phyloP scores from a whole-genome alignment of 2,329 filamentous ascomycete species.

The Colletotrichum cereale region DNA sequence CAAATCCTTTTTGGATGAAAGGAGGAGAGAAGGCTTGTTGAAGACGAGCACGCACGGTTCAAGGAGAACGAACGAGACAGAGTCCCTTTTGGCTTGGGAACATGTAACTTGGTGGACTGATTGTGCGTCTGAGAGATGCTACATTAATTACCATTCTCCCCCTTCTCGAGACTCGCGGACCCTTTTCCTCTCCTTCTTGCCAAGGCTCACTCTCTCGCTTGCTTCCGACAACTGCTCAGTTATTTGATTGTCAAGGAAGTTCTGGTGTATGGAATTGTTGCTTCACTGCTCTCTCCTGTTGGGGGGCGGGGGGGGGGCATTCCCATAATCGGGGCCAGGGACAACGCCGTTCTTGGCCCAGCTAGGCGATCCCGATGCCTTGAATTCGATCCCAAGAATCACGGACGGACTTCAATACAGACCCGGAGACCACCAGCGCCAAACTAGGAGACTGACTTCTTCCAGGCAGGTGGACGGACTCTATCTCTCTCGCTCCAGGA shows the following conservation, averaged over 20 bases:
- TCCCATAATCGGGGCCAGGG: conserved; percentile 7
- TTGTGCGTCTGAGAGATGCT: background rate
- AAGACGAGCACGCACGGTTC: conserved; percentile 3
- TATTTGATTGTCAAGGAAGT: background rate
- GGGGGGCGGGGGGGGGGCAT: background rate
- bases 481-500: background rate
- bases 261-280: background rate
- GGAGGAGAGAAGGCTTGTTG: conserved; percentile 1
- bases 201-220: background rate
- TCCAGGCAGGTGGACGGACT: conserved; percentile 19
- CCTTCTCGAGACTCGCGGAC: background rate
- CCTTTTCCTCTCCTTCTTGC: background rate
- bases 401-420: conserved; percentile 21
- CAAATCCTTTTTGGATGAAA: background rate
- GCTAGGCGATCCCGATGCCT: conserved; percentile 22
- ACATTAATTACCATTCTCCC: background rate
- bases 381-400: background rate
- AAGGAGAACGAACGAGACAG: background rate
- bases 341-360: conserved; percentile 23
- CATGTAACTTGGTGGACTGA: background rate
- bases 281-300: background rate
- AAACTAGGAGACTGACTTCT: conserved; percentile 19
- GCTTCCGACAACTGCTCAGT: background rate
- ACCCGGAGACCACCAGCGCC: conserved; percentile 8
- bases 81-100: background rate